Conservation (phyloP, 2,329 filamentous ascomycete genomes). For the Sporothrix variecibatus region DNA sequence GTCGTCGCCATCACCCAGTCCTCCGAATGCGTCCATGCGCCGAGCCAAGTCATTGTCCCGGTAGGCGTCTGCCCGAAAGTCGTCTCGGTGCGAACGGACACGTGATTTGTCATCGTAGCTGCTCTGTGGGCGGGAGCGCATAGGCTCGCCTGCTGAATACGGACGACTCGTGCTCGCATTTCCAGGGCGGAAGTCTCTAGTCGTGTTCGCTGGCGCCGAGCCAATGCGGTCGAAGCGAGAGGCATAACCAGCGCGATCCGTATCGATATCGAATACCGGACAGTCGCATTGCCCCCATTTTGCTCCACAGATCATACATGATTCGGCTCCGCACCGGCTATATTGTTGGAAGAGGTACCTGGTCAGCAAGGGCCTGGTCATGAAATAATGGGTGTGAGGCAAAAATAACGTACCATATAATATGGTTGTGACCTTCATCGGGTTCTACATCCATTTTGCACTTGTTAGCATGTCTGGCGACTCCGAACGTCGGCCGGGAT, state of each 20-base stretch:
- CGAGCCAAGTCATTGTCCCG: constrained; percentile 41
- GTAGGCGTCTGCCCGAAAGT: constrained; percentile 36
- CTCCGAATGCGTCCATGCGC: constrained; percentile 41
- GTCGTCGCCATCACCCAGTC: constrained; percentile 39
- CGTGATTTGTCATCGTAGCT: constrained; percentile 53
- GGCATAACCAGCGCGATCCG: constrained; percentile 51
- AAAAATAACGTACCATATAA: constrained; percentile 68
- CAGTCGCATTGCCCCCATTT: constrained; percentile 86
- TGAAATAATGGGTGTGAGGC: background rate
- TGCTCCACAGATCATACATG: constrained; percentile 81
- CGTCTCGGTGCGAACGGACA: constrained; percentile 36
- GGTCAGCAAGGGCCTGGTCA: background rate
- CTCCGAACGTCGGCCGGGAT: constrained; percentile 68
- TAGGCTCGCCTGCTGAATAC: constrained; percentile 18
- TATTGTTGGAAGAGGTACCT: constrained; percentile 13
- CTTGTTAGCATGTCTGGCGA: constrained; percentile 74
- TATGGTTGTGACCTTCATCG: constrained; percentile 83
- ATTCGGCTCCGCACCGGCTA: constrained; percentile 75
- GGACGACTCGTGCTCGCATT: constrained; percentile 26
- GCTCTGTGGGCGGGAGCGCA: constrained; percentile 37
- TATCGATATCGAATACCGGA: constrained; percentile 72
- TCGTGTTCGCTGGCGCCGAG: constrained; percentile 37
- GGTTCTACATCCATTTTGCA: constrained; percentile 76
- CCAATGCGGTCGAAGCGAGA: constrained; percentile 40
- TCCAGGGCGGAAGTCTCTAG: constrained; percentile 37